Conservation (phyloP, 1,284 basidiomycete genomes). For the Cystobasidium slooffiae region DNA sequence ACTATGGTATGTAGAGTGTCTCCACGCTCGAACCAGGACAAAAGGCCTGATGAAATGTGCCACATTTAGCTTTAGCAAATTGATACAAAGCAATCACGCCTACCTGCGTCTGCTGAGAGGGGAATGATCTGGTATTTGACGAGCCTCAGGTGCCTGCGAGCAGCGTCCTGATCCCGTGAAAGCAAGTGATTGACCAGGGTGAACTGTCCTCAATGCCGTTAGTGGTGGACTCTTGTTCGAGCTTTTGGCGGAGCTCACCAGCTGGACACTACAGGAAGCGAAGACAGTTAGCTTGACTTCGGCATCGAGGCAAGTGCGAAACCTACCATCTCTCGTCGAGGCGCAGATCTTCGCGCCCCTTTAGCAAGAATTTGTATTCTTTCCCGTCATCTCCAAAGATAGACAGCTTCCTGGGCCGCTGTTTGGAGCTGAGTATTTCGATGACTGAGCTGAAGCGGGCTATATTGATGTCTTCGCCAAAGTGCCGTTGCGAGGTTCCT, state of each 20-base stretch:
- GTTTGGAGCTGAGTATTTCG: constrained; percentile 42
- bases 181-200: constrained; percentile 37
- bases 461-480: constrained; percentile 35
- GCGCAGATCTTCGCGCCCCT: constrained; percentile 37
- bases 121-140: constrained; percentile 34
- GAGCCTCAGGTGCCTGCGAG: constrained; percentile 28
- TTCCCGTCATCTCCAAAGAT: constrained; percentile 37
- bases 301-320: neutral
- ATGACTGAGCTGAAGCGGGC: neutral
- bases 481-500: constrained; percentile 35
- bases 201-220: constrained; percentile 8
- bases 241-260: neutral
- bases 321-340: constrained; percentile 39
- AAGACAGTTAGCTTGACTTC: neutral
- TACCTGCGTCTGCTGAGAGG: constrained; percentile 32
- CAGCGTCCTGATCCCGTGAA: constrained; percentile 15
- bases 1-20: constrained; percentile 40
- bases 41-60: neutral
- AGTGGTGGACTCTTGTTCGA: neutral
- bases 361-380: constrained; percentile 39
- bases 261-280: constrained; percentile 15
- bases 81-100: neutral
- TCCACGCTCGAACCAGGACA: constrained; percentile 43
- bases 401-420: constrained; percentile 39
- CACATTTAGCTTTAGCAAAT: neutral